Evolutionary conservation across 352 stramenopile species (phyloP).

Genomic region (Globisporangium nagaii): DNA sequence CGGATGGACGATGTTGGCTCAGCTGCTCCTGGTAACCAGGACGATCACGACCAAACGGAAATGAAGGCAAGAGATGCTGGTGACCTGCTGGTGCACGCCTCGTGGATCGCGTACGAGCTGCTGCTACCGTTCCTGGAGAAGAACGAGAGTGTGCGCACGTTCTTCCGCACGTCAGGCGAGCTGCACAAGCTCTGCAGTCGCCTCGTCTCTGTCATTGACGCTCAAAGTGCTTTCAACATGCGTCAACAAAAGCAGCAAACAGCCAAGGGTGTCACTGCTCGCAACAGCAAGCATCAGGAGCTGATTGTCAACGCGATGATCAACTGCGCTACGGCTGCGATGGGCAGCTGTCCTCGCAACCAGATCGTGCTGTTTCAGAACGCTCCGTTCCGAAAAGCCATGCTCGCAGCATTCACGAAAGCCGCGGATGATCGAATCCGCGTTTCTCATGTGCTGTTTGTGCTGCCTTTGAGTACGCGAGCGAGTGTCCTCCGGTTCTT

Average conservation of each 20-base stretch:
- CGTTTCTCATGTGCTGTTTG: too few relatives aligned
- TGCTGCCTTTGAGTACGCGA: conserved; percentile 14
- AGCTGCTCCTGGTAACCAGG: background rate
- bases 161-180: conserved; percentile 54
- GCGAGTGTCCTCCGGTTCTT: conserved; percentile 32
- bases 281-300: background rate
- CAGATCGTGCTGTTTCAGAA: conserved; percentile 53
- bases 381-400: conserved; percentile 19
- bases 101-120: conserved; percentile 45
- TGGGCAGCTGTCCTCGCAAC: conserved; percentile 38
- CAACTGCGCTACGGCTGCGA: conserved; percentile 28
- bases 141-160: conserved; percentile 32
- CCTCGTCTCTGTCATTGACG: conserved; percentile 17
- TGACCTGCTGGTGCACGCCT: conserved; percentile 4
- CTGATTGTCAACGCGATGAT: conserved; percentile 36
- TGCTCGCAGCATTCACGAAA: conserved; percentile 13
- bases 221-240: background rate
- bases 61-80: background rate
- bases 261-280: too few relatives aligned
- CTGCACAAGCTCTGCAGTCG: conserved; percentile 41
- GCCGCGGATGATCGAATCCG: too few relatives aligned
- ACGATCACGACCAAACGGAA: background rate
- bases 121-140: conserved; percentile 45
- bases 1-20: conserved; percentile 28
- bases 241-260: background rate